Percentiles rank a stretch among this genome's conserved stretches.
phyloP scores from a whole-genome alignment of 2,329 filamentous ascomycete species.

The Pseudonectria foliicola region DNA sequence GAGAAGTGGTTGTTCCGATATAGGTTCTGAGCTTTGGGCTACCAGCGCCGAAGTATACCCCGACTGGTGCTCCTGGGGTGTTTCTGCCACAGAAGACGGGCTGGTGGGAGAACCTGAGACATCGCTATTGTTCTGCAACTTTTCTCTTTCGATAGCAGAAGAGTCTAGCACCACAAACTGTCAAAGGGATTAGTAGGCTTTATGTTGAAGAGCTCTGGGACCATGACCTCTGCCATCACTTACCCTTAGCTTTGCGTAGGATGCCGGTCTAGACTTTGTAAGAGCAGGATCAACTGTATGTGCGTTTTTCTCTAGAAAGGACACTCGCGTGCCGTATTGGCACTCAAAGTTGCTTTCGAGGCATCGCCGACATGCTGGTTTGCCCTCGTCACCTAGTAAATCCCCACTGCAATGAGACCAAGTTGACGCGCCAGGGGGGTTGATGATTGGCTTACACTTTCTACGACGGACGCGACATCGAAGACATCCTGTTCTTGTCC shows the following conservation, averaged over 20 bases:
- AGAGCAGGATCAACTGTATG: slow-evolving; percentile 27
- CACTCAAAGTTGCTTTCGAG: slow-evolving; percentile 39
- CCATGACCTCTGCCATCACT: not conserved
- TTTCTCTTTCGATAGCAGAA: too few species aligned
- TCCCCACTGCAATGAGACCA: too few species aligned
- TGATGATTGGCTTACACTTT: slow-evolving; percentile 33
- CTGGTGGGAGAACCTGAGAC: too few species aligned
- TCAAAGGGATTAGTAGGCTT: too few species aligned
- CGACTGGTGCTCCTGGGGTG: too few species aligned
- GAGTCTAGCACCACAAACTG: too few species aligned
- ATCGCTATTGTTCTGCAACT: too few species aligned
- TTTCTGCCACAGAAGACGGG: too few species aligned
- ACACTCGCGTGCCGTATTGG: slow-evolving; percentile 39
- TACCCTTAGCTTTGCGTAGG: slow-evolving; percentile 17
- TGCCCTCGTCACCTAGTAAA: slow-evolving; percentile 41
- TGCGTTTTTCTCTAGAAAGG: slow-evolving; percentile 42
- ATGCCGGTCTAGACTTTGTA: slow-evolving; percentile 9
- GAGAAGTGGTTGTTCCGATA: too few species aligned
- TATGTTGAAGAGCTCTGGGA: too few species aligned
- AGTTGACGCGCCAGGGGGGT: slow-evolving; percentile 2
- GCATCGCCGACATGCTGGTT: slow-evolving; percentile 43
- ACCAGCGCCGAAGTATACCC: too few species aligned
- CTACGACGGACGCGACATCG: slow-evolving; percentile 41
- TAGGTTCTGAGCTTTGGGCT: too few species aligned
- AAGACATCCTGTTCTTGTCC: slow-evolving; percentile 38